Percentiles rank a stretch among this genome's conserved stretches.
phyloP scores from a whole-genome alignment of 495 filamentous ascomycete species.

The Talaromyces proteolyticus region DNA sequence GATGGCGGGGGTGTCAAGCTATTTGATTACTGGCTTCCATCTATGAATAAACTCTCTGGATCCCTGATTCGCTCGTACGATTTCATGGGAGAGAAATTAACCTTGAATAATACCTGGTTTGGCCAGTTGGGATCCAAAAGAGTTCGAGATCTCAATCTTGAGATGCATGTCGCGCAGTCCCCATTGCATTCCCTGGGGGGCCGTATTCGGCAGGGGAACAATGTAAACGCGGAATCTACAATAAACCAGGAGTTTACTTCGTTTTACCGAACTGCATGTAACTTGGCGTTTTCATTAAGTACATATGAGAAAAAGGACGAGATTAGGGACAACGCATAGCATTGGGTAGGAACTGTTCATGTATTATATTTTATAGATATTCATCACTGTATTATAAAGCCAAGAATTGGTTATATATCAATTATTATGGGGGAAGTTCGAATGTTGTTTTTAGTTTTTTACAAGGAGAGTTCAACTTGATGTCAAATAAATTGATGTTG shows the following conservation, averaged over 20 bases:
- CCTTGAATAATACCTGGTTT: constrained; percentile 24
- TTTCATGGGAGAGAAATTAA: constrained; percentile 21
- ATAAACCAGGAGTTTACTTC: constrained; percentile 25
- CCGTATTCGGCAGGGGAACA: neutral
- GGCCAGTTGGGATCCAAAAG: constrained; percentile 24
- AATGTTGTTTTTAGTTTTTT: no score
- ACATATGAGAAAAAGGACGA: neutral
- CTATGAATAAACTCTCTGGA: constrained; percentile 19
- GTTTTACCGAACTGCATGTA: constrained; percentile 30
- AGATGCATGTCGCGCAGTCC: constrained; percentile 15
- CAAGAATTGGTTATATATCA: no score
- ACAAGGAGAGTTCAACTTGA: no score
- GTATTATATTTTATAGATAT: neutral
- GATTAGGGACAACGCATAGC: neutral
- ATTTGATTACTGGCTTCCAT: constrained; percentile 31
- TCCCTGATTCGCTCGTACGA: constrained; percentile 23
- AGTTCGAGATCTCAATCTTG: constrained; percentile 23
- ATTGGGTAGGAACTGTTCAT: neutral
- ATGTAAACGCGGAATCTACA: neutral
- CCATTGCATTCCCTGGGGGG: neutral
- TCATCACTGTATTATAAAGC: constrained; percentile 4
- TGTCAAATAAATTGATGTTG: no score
- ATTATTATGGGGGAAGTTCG: no score
- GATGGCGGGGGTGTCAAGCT: constrained; percentile 7
- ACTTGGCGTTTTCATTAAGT: constrained; percentile 30